Evolutionary conservation across 176 grass and related monocot species (phyloP).

Genomic region (Rhipidocladum racemiflorum): DNA sequence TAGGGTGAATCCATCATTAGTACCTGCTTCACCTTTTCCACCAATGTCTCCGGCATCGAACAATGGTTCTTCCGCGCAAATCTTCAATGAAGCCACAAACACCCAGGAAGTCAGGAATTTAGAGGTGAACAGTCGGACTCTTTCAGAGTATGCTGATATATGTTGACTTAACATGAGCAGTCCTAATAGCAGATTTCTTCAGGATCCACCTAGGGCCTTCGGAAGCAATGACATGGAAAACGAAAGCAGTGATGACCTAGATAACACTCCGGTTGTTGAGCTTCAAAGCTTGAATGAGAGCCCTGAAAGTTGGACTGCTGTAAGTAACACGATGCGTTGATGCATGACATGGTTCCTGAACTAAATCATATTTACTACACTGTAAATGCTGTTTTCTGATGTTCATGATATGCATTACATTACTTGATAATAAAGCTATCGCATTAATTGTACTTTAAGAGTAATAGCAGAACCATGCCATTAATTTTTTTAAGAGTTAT

Average conservation of each 20-base stretch:
- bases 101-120: slow-evolving; percentile 20
- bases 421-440: not conserved
- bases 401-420: not conserved
- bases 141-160: not conserved
- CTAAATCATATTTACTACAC: slow-evolving; percentile 8
- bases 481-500: not conserved
- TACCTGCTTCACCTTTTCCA: slow-evolving; percentile 25
- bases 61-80: not conserved
- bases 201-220: slow-evolving; percentile 19
- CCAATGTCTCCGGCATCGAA: slow-evolving; percentile 18
- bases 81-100: not conserved
- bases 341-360: not conserved
- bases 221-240: slow-evolving; percentile 13
- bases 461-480: not conserved
- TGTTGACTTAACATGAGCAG: not conserved
- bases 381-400: not conserved
- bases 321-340: not conserved
- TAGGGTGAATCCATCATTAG: not conserved
- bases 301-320: not conserved
- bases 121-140: slow-evolving; percentile 38
- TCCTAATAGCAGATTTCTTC: slow-evolving; percentile 22
- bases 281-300: not conserved
- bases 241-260: slow-evolving; percentile 21
- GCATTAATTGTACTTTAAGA: not conserved
- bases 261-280: not conserved